Base-by-base conservation (phyloP, 108 stramenopile genomes). In the Chaetoceros muelleri region DNA sequence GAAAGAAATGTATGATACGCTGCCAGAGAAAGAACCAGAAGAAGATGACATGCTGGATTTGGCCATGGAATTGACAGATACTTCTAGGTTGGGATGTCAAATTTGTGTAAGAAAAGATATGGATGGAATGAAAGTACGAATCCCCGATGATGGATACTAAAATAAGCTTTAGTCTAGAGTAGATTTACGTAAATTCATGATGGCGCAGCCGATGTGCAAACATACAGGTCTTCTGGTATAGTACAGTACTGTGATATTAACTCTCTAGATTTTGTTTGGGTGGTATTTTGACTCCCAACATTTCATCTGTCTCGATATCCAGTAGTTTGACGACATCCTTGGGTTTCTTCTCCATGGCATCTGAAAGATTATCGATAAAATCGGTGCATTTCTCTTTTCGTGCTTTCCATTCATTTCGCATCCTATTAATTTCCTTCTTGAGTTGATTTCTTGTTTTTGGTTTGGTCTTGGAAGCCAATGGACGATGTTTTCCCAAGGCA, bases 1-100 rank as follows among this genome's bases (percentile, higher is more conserved):
- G 55, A 57, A 85, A 67, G 90, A 80, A 21, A 66, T 84, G 31
- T 99, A 82, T 67, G 87, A 90, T 47, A 64, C 68, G 30, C 84
- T 99, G 7, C 93, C 94, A 10, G 63, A 72, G 44, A 95, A 85
- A 65, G 63, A 81, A 24, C 89, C 92, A 48, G 98, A 97, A 57
- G 98, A 99, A 70, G 96, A 96, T 18, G 98, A 99, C 68, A 99
- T 99, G 98, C 71, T 99, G 48, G 98, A 99, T 74, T 74, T 99
- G 48, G 98, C 98, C 1, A 95, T 92, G 66, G 96, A 94, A 60
- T 77, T 99, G 8, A 95, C 95, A 0, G 95, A 96, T 51, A 99
- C 98, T 28, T 95, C 93, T 21, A 72, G 97, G 30, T 65, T 98
- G n/a, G 94, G 95, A 24, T 98, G 97, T 60, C 97, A 98, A 76